A percentile compares a stretch with the other conserved stretches of the same genome.
Evolutionary conservation across 2,329 filamentous ascomycete genomes (phyloP).

Genomic region (Fusarium sp.): DNA sequence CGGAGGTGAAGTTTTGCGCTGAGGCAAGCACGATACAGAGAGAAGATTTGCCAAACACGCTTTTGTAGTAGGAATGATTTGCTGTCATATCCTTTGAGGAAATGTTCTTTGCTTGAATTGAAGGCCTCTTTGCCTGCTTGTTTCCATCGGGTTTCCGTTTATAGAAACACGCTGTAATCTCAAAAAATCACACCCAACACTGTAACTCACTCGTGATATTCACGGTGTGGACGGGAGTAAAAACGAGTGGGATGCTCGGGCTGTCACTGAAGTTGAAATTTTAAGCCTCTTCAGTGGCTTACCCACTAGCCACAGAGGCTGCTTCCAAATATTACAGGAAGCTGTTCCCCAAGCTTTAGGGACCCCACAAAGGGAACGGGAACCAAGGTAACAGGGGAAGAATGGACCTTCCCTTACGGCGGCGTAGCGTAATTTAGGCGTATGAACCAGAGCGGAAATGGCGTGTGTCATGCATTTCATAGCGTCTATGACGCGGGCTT

Average conservation of each 20-base stretch:
- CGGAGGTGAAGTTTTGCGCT: conserved; percentile 11
- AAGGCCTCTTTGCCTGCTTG: not conserved
- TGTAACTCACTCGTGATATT: conserved; percentile 16
- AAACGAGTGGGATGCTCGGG: conserved; percentile 1
- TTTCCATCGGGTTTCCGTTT: not conserved
- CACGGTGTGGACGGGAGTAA: conserved; percentile 10
- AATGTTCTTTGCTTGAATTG: not conserved
- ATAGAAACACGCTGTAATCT: not conserved
- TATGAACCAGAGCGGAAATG: not conserved
- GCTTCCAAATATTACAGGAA: conserved; percentile 27
- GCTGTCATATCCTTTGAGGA: conserved; percentile 22
- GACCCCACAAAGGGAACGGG: conserved; percentile 11
- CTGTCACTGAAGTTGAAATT: conserved; percentile 27
- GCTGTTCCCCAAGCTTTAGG: conserved; percentile 14
- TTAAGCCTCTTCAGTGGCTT: conserved; percentile 29
- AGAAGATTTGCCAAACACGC: conserved; percentile 15
- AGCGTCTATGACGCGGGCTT: conserved; percentile 40
- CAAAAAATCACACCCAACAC: not conserved
- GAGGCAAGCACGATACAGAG: conserved; percentile 31
- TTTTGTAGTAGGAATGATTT: conserved; percentile 19
- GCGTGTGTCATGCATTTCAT: conserved; percentile 21
- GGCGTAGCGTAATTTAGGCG: conserved; percentile 10
- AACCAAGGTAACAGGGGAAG: conserved; percentile 7
- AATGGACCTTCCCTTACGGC: not conserved
- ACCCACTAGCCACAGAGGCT: conserved; percentile 46